A percentile compares a stretch with the other conserved stretches of the same genome.
Evolutionary conservation across 75 land plant genomes (phyloP).

Genomic region (Selaginella moellendorffii): DNA sequence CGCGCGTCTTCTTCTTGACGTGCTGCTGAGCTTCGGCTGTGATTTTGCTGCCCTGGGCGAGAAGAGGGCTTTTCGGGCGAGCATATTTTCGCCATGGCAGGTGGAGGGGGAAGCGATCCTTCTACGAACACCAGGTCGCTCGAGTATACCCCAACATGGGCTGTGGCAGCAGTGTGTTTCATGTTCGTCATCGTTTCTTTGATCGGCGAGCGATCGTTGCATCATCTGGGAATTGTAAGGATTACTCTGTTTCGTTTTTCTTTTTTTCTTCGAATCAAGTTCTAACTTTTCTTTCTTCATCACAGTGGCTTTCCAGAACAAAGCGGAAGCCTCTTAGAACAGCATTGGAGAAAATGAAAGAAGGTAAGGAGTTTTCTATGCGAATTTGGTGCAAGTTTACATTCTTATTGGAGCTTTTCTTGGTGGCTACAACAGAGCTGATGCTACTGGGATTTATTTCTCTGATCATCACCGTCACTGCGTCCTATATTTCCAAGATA

Average conservation of each 20-base stretch:
- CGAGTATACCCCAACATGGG: conserved; percentile 1
- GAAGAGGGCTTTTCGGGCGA: too few species aligned
- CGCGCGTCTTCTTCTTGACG: too few species aligned
- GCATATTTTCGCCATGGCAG: neutral
- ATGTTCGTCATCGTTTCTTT: conserved; percentile 8
- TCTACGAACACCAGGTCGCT: neutral
- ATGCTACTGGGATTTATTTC: conserved; percentile 8
- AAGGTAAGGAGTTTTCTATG: conserved; percentile 23
- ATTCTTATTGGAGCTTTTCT: too few species aligned
- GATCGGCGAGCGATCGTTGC: conserved; percentile 1
- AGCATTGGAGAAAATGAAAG: conserved; percentile 40
- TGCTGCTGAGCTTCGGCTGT: too few species aligned
- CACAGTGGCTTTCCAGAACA: conserved; percentile 15
- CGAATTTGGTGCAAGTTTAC: neutral
- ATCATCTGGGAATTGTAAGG: conserved; percentile 1
- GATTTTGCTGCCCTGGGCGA: too few species aligned
- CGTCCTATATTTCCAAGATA: neutral
- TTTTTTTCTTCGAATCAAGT: too few species aligned
- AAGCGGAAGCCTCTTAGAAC: conserved; percentile 28
- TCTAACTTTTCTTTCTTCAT: neutral
- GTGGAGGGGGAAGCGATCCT: neutral
- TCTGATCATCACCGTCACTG: conserved; percentile 5
- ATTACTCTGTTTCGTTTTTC: too few species aligned
- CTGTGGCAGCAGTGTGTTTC: conserved; percentile 4
- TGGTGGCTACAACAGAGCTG: too few species aligned